A percentile compares a stretch with the other conserved stretches of the same genome.
phyloP scores from a whole-genome alignment of 2,329 filamentous ascomycete species.

The Hirsutella rhossiliensis region DNA sequence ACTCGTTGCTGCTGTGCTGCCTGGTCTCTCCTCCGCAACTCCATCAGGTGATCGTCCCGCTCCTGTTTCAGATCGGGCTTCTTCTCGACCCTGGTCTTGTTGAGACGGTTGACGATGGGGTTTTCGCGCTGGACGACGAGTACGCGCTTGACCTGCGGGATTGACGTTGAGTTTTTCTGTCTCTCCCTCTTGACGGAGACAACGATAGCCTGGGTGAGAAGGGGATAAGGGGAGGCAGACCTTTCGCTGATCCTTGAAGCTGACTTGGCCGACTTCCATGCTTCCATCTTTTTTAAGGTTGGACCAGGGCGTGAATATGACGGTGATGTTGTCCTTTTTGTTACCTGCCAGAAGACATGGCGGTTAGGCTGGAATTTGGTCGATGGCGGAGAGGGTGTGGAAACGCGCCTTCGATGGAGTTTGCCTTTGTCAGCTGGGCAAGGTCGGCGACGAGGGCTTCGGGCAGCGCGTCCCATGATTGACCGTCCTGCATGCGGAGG shows the following conservation, averaged over 20 bases:
- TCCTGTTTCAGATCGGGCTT: conserved; percentile 75
- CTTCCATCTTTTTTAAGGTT: conserved; percentile 92
- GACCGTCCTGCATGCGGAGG: conserved; percentile 65
- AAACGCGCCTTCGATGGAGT: conserved; percentile 77
- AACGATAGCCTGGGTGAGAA: background rate
- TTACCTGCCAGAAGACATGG: conserved; percentile 49
- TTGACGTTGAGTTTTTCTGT: too few species aligned
- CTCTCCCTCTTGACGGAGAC: background rate
- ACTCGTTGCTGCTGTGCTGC: conserved; percentile 50
- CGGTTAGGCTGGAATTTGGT: background rate
- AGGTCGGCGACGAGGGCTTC: conserved; percentile 68
- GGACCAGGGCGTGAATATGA: conserved; percentile 97
- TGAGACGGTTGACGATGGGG: conserved; percentile 87
- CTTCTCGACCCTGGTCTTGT: conserved; percentile 88
- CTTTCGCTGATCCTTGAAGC: conserved; percentile 80
- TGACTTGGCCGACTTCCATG: conserved; percentile 92
- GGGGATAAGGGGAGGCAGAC: conserved; percentile 19
- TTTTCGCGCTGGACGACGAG: conserved; percentile 77
- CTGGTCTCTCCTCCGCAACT: conserved; percentile 61
- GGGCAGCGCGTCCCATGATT: conserved; percentile 76
- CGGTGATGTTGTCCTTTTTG: conserved; percentile 93
- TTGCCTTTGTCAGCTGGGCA: conserved; percentile 96
- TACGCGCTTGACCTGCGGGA: conserved; percentile 60
- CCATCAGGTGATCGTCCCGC: conserved; percentile 62
- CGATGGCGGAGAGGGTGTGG: background rate